Percentiles rank a stretch among this genome's conserved stretches.
These are phyloP conservation scores for Lentinus tigrinus DNA, from an alignment of 768 basidiomycete genomes.

Conservation along the genomic window DNA sequence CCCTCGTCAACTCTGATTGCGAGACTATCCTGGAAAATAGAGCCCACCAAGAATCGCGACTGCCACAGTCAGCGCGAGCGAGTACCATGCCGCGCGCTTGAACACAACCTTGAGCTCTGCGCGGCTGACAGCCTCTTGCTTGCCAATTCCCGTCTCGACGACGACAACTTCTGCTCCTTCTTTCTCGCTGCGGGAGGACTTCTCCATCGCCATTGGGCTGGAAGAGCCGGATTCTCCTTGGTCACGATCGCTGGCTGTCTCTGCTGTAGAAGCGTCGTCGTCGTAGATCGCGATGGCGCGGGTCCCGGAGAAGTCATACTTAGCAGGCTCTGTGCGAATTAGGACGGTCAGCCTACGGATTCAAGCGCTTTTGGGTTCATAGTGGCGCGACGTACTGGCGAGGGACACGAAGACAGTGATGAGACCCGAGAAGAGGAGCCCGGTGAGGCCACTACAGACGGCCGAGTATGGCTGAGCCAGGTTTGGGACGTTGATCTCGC, in stretches of 20 bases:
- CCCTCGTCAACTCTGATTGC: neutral
- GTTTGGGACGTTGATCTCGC: conserved; percentile 33
- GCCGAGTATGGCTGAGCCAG: conserved; percentile 35
- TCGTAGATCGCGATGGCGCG: conserved; percentile 32
- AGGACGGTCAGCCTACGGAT: neutral
- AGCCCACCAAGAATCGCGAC: conserved; percentile 30
- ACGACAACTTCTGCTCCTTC: conserved; percentile 1
- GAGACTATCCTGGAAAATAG: neutral
- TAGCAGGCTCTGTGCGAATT: conserved; percentile 26
- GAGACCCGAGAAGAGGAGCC: conserved; percentile 31
- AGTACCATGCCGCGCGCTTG: conserved; percentile 31
- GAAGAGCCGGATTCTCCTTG: neutral
- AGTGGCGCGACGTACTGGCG: conserved; percentile 28
- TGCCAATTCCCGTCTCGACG: neutral
- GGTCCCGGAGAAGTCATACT: conserved; percentile 36
- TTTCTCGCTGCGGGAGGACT: neutral
- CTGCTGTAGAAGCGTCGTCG: neutral
- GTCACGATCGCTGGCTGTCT: conserved; percentile 12
- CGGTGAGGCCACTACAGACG: conserved; percentile 34
- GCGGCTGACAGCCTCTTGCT: neutral
- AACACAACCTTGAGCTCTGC: conserved; percentile 26
- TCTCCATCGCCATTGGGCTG: neutral
- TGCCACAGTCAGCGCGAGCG: conserved; percentile 25
- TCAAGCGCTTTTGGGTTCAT: no score
- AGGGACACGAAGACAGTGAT: conserved; percentile 32